A percentile compares a stretch with the other conserved stretches of the same genome.
These are phyloP conservation scores for Aspergillus ellipticus DNA, from an alignment of 495 filamentous ascomycete species.

Conservation along the genomic window DNA sequence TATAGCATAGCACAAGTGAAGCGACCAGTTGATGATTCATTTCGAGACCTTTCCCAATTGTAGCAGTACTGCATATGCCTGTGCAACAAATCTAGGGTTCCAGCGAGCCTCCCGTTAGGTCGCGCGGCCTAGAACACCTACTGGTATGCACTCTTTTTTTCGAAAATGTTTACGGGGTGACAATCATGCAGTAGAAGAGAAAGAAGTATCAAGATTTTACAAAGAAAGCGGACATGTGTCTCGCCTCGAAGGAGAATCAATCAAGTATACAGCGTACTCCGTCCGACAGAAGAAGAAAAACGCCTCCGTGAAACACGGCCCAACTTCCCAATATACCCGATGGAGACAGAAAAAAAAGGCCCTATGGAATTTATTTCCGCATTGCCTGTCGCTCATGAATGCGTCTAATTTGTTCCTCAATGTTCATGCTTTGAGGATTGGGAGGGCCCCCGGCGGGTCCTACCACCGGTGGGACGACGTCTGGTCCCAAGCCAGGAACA, in stretches of 20 bases:
- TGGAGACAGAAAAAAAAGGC: neutral
- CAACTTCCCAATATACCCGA: neutral
- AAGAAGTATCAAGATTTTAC: slow-evolving; percentile 2
- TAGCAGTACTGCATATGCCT: too few relatives aligned
- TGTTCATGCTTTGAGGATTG: slow-evolving; percentile 43
- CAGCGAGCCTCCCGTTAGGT: too few relatives aligned
- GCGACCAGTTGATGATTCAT: slow-evolving; percentile 3
- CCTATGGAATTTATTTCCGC: neutral
- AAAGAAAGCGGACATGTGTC: neutral
- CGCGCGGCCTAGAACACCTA: too few relatives aligned
- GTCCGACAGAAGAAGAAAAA: slow-evolving; percentile 5
- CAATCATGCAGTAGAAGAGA: neutral
- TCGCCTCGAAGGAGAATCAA: neutral
- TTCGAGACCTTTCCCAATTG: neutral
- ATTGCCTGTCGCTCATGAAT: slow-evolving; percentile 38
- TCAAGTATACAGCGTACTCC: neutral
- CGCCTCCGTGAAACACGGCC: slow-evolving; percentile 1
- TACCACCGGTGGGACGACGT: slow-evolving; percentile 18
- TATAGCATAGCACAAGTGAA: slow-evolving; percentile 4
- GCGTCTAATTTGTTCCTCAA: slow-evolving; percentile 48
- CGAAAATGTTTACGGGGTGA: too few relatives aligned
- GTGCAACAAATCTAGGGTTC: too few relatives aligned
- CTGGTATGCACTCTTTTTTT: too few relatives aligned
- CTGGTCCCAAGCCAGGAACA: slow-evolving; percentile 19
- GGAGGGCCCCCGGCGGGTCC: slow-evolving; percentile 27